Evolutionary conservation across 2,329 filamentous ascomycete species (phyloP).

Genomic region (Trichoderma lentiforme): DNA sequence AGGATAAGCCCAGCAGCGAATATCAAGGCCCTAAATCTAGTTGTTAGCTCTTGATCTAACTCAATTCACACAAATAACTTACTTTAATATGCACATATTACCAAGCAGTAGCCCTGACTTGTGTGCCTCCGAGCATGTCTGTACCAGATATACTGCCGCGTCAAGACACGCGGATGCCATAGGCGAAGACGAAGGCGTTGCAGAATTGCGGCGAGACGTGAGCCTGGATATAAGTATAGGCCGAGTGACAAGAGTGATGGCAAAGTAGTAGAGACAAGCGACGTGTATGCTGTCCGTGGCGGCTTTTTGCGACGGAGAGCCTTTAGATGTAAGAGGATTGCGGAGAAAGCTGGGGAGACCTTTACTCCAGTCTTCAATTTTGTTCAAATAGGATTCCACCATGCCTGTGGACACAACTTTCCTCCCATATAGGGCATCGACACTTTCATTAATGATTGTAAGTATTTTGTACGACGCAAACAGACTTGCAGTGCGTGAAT

Average conservation of each 20-base stretch:
- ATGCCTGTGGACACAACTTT: conserved; percentile 29
- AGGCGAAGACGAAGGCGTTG: conserved; percentile 29
- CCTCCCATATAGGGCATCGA: conserved; percentile 41
- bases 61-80: conserved; percentile 21
- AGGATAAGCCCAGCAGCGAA: conserved; percentile 57
- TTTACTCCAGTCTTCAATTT: conserved; percentile 45
- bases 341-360: conserved; percentile 37
- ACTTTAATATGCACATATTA: conserved; percentile 61
- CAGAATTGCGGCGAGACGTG: conserved; percentile 34
- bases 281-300: conserved; percentile 52
- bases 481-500: conserved; percentile 28
- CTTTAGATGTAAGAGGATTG: neutral
- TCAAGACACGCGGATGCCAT: conserved; percentile 54
- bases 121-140: conserved; percentile 50
- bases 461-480: conserved; percentile 41
- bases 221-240: conserved; percentile 53
- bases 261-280: conserved; percentile 57
- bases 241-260: conserved; percentile 54
- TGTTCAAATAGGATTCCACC: conserved; percentile 40
- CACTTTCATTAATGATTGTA: conserved; percentile 43
- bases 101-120: conserved; percentile 43
- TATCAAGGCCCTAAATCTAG: conserved; percentile 43
- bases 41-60: neutral
- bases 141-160: conserved; percentile 52
- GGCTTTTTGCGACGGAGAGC: conserved; percentile 26